Percentiles rank a stretch among this genome's conserved stretches.
phyloP scores from a whole-genome alignment of 2,329 filamentous ascomycete genomes.

The Diaporthe vexans region DNA sequence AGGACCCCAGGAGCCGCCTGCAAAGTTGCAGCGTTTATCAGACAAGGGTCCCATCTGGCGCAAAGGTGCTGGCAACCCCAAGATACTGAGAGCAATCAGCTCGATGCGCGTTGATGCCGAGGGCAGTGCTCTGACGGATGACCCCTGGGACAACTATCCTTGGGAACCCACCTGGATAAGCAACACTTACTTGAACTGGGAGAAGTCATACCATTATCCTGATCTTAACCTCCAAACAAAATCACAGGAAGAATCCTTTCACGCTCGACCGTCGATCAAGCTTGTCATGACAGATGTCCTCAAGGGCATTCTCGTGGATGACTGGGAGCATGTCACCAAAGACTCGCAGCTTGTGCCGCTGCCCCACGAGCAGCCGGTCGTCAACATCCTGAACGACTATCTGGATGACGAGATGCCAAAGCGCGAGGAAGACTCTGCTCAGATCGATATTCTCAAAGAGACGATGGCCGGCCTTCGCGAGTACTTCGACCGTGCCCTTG shows the following conservation, averaged over 20 bases:
- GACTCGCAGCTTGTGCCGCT: conserved; percentile 90
- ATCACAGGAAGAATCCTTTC: conserved; percentile 87
- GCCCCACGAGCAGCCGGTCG: conserved; percentile 82
- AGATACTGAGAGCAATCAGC: not conserved
- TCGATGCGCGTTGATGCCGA: not conserved
- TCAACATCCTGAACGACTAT: conserved; percentile 85
- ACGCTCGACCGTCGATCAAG: conserved; percentile 86
- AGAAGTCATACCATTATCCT: not conserved
- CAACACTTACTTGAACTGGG: not conserved
- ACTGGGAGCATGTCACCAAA: conserved; percentile 99
- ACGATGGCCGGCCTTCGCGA: conserved; percentile 87
- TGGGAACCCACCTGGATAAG: conserved; percentile 25
- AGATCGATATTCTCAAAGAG: conserved; percentile 90
- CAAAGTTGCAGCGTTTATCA: conserved; percentile 30
- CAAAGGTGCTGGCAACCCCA: conserved; percentile 11
- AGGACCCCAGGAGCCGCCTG: conserved; percentile 9
- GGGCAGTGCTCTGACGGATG: not conserved
- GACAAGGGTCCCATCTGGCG: not conserved
- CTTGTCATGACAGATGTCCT: conserved; percentile 89
- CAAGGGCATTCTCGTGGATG: conserved; percentile 93
- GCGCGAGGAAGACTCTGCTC: conserved; percentile 75
- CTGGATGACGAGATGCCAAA: conserved; percentile 77
- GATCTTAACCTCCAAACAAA: conserved; percentile 14
- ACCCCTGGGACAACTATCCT: not conserved
- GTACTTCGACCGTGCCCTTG: conserved; percentile 93